Evolutionary conservation across 495 filamentous ascomycete genomes (phyloP), one percentile per base, ranked within the genome.

Genomic region (Bathelium albidoporum): DNA sequence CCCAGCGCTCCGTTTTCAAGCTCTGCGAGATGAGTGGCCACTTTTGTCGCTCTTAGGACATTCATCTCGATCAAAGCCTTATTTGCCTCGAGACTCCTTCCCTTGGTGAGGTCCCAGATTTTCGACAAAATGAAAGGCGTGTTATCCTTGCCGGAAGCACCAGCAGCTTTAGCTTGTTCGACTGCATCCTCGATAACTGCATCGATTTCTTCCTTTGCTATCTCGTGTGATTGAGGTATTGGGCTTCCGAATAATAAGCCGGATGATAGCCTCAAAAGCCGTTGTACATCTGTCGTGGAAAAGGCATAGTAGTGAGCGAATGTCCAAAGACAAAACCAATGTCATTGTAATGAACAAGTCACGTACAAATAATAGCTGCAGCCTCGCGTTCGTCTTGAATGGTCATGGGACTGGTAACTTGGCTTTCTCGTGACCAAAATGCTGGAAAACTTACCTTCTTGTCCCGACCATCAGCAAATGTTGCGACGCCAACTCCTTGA

Each of bases 171-270:
- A 5, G 94, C 90, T 69, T 89, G 83, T 20, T 76, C 73, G 24
- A 97, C 77, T 0, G 94, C 93, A 64, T 85, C 80, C 52, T 81
- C 77, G 66, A 97, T 94, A 58, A 85, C 77, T 9, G 66, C 71
- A 70, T 92, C 82, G 78, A 98, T 96, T 61, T 91, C 82, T 26
- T 71, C 66, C 65, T 86, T 82, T 3, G 89, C 79, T 31, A 98
- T 86, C 2, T 85, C 87, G 67, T 81, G 74, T 65, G 88, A 78
- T 60, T 81, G 72, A 0, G 93, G 89, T 62, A 96, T 86, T 0
- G 94, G 94, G 71, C 95, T 97, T 45, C 91, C 90, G 70, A 98
- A 89, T 34, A 89, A 77, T 24, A 97, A 75, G 5, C 94, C 93
- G 11, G 83, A 88, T 41, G 82, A 79, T 12, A 95, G 75, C 1